Percentiles rank a stretch among this genome's conserved stretches.
phyloP scores from a whole-genome alignment of 2,329 filamentous ascomycete species.

The Colletotrichum destructivum region DNA sequence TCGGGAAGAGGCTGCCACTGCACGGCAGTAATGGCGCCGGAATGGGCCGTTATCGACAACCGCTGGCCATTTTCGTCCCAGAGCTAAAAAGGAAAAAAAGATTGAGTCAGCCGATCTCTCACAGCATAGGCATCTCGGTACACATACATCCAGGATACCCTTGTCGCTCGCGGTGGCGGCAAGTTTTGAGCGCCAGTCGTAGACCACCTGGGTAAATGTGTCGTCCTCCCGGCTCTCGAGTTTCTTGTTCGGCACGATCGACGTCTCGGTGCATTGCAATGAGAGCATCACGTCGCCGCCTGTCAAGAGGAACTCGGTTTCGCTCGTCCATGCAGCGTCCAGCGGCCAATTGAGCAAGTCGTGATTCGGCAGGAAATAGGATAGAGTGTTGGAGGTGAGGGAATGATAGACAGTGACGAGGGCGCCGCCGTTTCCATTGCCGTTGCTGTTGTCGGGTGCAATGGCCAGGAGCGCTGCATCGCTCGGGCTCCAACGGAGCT shows the following conservation, averaged over 20 bases:
- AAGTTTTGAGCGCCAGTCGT: conserved; percentile 67
- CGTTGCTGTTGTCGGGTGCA: conserved; percentile 63
- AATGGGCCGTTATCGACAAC: conserved; percentile 71
- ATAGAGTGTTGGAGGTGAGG: conserved; percentile 59
- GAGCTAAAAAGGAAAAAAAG: conserved; percentile 55
- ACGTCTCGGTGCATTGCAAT: conserved; percentile 62
- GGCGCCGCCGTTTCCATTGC: conserved; percentile 56
- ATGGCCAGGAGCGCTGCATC: conserved; percentile 71
- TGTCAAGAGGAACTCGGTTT: conserved; percentile 71
- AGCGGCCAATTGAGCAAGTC: conserved; percentile 66
- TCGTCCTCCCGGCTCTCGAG: conserved; percentile 70
- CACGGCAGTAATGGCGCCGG: conserved; percentile 70
- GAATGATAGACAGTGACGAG: conserved; percentile 70
- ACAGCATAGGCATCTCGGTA: conserved; percentile 37
- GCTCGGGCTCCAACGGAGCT: conserved; percentile 73
- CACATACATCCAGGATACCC: conserved; percentile 72
- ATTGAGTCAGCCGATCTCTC: conserved; percentile 27
- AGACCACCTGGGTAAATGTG: conserved; percentile 69
- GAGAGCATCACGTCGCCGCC: conserved; percentile 69
- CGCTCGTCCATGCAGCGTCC: conserved; percentile 73
- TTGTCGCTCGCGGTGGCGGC: conserved; percentile 73
- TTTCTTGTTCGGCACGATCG: conserved; percentile 62
- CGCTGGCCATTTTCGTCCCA: conserved; percentile 70
- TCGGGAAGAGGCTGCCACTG: conserved; percentile 71
- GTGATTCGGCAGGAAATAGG: conserved; percentile 65